Evolutionary conservation across 345 rosid genomes (phyloP).

Genomic region (Cardamine resedifolia): DNA sequence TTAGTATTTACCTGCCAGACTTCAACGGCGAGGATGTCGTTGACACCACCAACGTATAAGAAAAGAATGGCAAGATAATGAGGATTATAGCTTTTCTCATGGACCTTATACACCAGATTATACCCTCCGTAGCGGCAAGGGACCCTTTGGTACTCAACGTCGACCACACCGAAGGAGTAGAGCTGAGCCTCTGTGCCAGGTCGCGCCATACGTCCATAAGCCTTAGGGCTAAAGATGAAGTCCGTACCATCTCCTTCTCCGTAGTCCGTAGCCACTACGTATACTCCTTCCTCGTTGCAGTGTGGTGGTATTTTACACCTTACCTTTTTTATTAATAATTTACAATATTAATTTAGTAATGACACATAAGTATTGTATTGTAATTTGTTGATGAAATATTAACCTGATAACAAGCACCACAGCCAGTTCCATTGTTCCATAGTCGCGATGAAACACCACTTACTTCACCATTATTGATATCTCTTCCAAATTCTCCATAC

Average conservation of each 20-base stretch:
- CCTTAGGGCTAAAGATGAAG: constrained; percentile 72
- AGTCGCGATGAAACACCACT: constrained; percentile 72
- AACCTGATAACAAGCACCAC: constrained; percentile 96
- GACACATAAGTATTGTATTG: not conserved
- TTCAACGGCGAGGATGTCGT: constrained; percentile 62
- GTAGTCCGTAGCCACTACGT: constrained; percentile 74
- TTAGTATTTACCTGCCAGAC: constrained; percentile 55
- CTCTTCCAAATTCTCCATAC: constrained; percentile 74
- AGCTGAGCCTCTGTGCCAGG: constrained; percentile 44
- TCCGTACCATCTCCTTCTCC: constrained; percentile 80
- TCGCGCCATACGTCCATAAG: constrained; percentile 57
- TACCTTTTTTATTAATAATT: constrained; percentile 44
- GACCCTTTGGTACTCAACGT: constrained; percentile 64
- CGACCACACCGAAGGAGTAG: constrained; percentile 71
- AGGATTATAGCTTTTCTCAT: constrained; percentile 64
- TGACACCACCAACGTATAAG: constrained; percentile 53
- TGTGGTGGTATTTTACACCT: constrained; percentile 63
- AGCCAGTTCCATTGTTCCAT: constrained; percentile 74
- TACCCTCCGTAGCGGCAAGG: constrained; percentile 55
- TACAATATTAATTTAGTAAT: not conserved
- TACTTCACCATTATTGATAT: constrained; percentile 67
- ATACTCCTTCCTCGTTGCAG: constrained; percentile 64
- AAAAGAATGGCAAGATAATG: constrained; percentile 62
- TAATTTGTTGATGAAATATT: not conserved
- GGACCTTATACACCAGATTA: constrained; percentile 59